Conservation (phyloP, 2,329 filamentous ascomycete genomes). For the Microsporum ferrugineum region DNA sequence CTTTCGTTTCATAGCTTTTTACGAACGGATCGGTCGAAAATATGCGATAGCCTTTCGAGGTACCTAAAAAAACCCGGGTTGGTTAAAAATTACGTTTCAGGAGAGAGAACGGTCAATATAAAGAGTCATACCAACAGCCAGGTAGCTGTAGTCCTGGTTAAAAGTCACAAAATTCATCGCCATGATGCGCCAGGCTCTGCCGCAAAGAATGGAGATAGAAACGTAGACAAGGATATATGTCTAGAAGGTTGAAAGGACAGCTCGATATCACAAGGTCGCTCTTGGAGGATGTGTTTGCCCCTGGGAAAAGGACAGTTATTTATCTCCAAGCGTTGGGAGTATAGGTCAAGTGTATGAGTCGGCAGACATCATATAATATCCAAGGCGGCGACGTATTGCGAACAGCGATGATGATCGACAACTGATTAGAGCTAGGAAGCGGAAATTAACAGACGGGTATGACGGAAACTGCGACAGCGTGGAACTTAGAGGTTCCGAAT, state of each 20-base stretch:
- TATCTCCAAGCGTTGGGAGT: not conserved
- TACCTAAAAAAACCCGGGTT: conserved; percentile 47
- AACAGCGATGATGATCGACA: not conserved
- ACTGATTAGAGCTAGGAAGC: not conserved
- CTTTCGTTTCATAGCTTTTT: conserved; percentile 87
- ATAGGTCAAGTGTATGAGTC: not conserved
- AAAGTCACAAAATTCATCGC: conserved; percentile 96
- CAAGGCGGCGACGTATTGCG: not conserved
- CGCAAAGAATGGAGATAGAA: not conserved
- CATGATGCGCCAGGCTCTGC: conserved; percentile 39
- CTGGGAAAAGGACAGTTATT: not conserved
- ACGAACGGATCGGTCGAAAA: conserved; percentile 95
- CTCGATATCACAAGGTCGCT: not conserved
- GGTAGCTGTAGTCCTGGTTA: conserved; percentile 96
- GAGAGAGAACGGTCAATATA: conserved; percentile 1
- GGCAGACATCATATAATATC: not conserved
- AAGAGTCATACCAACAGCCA: conserved; percentile 67
- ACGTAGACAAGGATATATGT: not conserved
- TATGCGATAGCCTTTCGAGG: conserved; percentile 86
- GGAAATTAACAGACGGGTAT: not conserved
- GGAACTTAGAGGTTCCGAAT: not conserved
- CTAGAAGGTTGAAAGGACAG: not conserved
- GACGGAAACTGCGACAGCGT: not conserved
- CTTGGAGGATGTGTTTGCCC: not conserved
- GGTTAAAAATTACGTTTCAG: not conserved